Conservation (phyloP, 345 rosid genomes). For the Cardamine resedifolia region DNA sequence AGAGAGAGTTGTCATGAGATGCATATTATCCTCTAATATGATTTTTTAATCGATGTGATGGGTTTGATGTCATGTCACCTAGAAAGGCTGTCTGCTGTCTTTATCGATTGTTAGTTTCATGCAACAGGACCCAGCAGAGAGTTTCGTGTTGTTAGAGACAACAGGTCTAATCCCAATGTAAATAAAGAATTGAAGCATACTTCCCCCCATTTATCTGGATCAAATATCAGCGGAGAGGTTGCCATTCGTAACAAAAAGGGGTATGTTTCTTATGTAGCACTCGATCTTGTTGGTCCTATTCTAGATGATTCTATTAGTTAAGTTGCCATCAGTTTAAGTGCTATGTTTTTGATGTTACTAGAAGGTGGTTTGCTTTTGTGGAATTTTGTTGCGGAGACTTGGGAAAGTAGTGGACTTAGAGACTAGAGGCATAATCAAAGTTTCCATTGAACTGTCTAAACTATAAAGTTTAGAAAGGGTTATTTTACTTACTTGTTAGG, state of each 20-base stretch:
- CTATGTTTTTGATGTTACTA: neutral
- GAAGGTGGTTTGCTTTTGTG: neutral
- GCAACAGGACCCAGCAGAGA: constrained; percentile 44
- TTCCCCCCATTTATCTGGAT: constrained; percentile 35
- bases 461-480: neutral
- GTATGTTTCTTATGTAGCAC: constrained; percentile 36
- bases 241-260: constrained; percentile 44
- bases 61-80: neutral
- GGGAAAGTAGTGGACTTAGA: neutral
- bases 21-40: neutral
- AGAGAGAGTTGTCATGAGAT: neutral
- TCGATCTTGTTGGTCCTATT: neutral
- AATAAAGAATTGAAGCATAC: constrained; percentile 50
- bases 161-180: constrained; percentile 52
- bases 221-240: constrained; percentile 37
- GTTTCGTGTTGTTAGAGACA: constrained; percentile 74
- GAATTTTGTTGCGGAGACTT: neutral
- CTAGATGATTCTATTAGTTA: neutral
- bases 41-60: neutral
- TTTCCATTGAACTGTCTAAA: neutral
- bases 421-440: neutral
- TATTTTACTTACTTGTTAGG: neutral
- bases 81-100: constrained; percentile 3
- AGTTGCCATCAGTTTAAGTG: neutral
- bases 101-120: constrained; percentile 8